A percentile compares a stretch with the other conserved stretches of the same genome.
Conservation (phyloP, 2,329 filamentous ascomycete species). For the Parafenestella ontariensis region DNA sequence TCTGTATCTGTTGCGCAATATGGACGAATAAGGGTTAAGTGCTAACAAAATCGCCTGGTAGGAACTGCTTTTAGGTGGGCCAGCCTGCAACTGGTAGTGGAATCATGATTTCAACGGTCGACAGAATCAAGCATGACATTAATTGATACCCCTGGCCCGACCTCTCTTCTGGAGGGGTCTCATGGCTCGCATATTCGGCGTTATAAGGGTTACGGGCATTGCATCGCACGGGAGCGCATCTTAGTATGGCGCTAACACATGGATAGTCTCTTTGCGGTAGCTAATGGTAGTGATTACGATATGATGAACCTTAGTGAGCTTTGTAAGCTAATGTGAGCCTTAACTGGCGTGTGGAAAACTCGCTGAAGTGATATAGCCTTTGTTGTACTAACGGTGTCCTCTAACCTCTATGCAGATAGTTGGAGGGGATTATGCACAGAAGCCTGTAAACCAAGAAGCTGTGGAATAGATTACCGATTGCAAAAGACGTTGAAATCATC, state of each 20-base stretch:
- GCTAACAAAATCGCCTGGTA: constrained; percentile 5
- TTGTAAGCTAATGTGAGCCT: not conserved
- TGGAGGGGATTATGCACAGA: too few relatives aligned
- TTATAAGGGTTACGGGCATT: constrained; percentile 10
- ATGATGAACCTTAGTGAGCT: not conserved
- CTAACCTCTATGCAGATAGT: too few relatives aligned
- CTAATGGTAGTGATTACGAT: not conserved
- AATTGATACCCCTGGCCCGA: constrained; percentile 39
- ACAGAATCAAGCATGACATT: constrained; percentile 28
- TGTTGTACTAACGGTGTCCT: too few relatives aligned
- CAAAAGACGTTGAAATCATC: not conserved
- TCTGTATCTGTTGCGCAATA: not conserved
- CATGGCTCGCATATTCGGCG: constrained; percentile 36
- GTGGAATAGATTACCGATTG: too few relatives aligned
- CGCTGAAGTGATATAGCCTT: not conserved
- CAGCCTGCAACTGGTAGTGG: not conserved
- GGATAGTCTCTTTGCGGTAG: not conserved
- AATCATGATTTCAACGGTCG: constrained; percentile 26
- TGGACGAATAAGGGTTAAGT: not conserved
- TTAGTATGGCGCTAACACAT: constrained; percentile 22
- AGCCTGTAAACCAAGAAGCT: too few relatives aligned
- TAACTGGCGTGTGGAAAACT: too few relatives aligned
- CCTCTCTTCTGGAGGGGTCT: constrained; percentile 6
- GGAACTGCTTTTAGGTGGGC: constrained; percentile 33
- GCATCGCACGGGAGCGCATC: constrained; percentile 17